These are phyloP conservation scores for Camellia lanceoleosa DNA, from an alignment of 148 eudicot species.

Conservation along the genomic window DNA sequence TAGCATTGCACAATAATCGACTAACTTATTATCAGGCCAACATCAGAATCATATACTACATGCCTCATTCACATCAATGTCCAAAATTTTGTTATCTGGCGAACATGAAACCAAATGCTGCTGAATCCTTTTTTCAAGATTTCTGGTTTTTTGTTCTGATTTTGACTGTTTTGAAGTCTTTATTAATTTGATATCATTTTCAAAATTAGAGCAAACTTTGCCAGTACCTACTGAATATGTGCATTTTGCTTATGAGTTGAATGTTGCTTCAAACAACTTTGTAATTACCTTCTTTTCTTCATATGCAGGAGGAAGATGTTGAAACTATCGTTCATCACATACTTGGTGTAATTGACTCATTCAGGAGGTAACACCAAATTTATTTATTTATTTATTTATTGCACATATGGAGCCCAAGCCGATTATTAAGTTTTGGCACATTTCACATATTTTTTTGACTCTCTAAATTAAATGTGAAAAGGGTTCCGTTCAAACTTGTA, in stretches of 20 bases:
- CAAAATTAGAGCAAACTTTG: neutral
- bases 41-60: neutral
- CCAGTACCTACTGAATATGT: neutral
- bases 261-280: neutral
- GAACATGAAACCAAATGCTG: neutral
- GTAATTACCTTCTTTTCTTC: neutral
- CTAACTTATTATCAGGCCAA: neutral
- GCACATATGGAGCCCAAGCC: too few species aligned
- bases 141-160: neutral
- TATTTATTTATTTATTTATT: neutral
- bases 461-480: too few species aligned
- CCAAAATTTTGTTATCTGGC: neutral
- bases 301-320: conserved; percentile 81
- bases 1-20: neutral
- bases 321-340: conserved; percentile 78
- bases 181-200: neutral
- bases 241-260: neutral
- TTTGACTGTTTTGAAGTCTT: neutral
- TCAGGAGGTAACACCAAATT: conserved; percentile 46
- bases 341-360: conserved; percentile 66
- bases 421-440: neutral
- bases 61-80: neutral
- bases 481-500: neutral
- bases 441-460: neutral
- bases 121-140: neutral